Evolutionary conservation across 164 flowering plant species (phyloP), one percentile per base, ranked within the genome.

Genomic region (Magnolia officinalis): DNA sequence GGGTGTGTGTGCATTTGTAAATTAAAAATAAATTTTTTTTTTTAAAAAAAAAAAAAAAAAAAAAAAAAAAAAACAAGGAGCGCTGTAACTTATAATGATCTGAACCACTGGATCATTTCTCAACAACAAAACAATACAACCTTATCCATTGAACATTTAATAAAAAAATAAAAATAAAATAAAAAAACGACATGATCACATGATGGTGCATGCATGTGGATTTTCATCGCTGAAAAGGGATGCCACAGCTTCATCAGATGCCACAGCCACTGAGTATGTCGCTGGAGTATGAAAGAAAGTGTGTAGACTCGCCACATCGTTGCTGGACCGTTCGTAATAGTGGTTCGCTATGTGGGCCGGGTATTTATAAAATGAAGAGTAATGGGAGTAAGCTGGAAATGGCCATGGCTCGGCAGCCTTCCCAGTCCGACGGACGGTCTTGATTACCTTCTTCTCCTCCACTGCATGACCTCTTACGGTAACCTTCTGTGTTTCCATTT

Each of bases 391-490:
- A n/a, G 86, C 86, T 0, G 92, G 93, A 73, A 88, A 92, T 2
- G 95, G 97, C 97, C 97, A 92, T 66, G 86, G 88, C 85, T 90
- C 94, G 5, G 87, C 94, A 6, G 87, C 89, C 76, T 92, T 92
- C 4, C 97, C 97, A 0, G 93, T 82, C 1, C 88, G 81, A 68
- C 84, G 87, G 0, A 92, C 88, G 19, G 97, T 91, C 76, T 85
- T 92, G 21, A 91, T 77, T 70, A 92, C 89, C 84, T 87, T 92
- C 85, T 80, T 88, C 73, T 90, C 95, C 66, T 88, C 91, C 75
- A 88, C 63, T 6, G 59, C 78, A 59, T 84, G 85, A n/a, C 97
- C 97, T 75, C 87, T 84, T 19, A 85, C 90, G 9, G 94, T 90
- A 0, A 92, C 81, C 71, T 92, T 92, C 65, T 92, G 91, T 3